Evolutionary conservation across 2,329 filamentous ascomycete species (phyloP).

Genomic region (Chrysosporium queenslandicum): DNA sequence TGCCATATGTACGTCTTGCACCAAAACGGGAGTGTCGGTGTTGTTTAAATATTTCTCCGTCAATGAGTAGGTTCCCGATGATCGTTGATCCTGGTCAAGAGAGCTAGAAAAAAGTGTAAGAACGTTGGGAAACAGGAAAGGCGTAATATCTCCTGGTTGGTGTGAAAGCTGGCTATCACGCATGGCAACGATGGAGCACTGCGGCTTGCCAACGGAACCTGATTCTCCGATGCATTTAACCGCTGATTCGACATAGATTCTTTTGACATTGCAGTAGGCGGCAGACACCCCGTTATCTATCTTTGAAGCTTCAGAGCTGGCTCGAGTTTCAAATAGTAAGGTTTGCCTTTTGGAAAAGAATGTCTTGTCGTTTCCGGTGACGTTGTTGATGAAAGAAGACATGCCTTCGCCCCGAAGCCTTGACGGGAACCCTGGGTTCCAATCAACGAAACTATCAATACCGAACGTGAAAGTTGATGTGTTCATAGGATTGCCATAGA

Average conservation of each 20-base stretch:
- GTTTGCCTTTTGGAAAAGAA: background rate
- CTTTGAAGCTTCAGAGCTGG: no score
- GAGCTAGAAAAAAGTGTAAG: no score
- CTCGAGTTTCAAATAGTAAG: no score
- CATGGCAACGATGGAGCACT: conserved; percentile 7
- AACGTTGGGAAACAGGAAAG: conserved; percentile 4
- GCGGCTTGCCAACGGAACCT: background rate
- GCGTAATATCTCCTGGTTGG: conserved; percentile 11
- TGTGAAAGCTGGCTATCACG: conserved; percentile 2
- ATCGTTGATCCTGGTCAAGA: no score
- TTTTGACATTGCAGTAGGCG: no score
- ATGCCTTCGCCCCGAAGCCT: background rate
- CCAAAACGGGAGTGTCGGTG: no score
- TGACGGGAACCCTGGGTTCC: background rate
- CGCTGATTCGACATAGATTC: conserved; percentile 12
- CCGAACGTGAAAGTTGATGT: background rate
- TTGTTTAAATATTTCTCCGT: no score
- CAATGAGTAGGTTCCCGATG: no score
- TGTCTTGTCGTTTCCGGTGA: conserved; percentile 5
- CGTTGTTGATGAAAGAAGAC: background rate
- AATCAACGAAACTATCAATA: conserved; percentile 1
- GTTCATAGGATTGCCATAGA: background rate
- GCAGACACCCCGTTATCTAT: no score
- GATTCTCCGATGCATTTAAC: conserved; percentile 6
- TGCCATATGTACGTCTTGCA: no score